phyloP scores from a whole-genome alignment of 345 rosid genomes.

The Populus pruinosa region DNA sequence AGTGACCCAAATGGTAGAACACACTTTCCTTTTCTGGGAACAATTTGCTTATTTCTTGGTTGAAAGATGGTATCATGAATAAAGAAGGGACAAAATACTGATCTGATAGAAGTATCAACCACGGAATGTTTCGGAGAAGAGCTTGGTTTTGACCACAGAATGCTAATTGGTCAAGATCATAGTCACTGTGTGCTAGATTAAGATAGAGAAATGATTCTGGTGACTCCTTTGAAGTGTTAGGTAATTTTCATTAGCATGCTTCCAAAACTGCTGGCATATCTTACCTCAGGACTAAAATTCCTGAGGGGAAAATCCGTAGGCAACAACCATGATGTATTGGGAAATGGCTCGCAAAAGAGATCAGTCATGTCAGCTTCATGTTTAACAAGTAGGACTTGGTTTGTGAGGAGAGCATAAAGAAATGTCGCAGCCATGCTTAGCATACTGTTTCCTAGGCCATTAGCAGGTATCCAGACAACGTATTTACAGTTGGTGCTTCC shows the following conservation, averaged over 20 bases:
- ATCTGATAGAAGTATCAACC: conserved; percentile 15
- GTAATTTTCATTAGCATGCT: conserved; percentile 8
- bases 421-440: conserved; percentile 11
- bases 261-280: neutral
- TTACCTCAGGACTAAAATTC: neutral
- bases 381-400: conserved; percentile 7
- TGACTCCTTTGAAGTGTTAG: neutral
- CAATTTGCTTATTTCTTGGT: neutral
- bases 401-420: neutral
- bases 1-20: conserved; percentile 11
- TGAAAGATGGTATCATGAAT: neutral
- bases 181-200: neutral
- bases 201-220: neutral
- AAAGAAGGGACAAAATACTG: conserved; percentile 11
- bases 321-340: conserved; percentile 14
- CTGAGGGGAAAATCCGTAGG: conserved; percentile 4
- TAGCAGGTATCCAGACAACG: neutral
- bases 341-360: conserved; percentile 25
- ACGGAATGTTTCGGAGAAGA: conserved; percentile 6
- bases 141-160: conserved; percentile 11
- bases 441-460: neutral
- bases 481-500: neutral
- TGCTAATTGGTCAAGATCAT: neutral
- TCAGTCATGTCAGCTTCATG: neutral
- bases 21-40: conserved; percentile 15